Conservation (phyloP, 768 basidiomycete genomes). For the Baorangia bicolor region DNA sequence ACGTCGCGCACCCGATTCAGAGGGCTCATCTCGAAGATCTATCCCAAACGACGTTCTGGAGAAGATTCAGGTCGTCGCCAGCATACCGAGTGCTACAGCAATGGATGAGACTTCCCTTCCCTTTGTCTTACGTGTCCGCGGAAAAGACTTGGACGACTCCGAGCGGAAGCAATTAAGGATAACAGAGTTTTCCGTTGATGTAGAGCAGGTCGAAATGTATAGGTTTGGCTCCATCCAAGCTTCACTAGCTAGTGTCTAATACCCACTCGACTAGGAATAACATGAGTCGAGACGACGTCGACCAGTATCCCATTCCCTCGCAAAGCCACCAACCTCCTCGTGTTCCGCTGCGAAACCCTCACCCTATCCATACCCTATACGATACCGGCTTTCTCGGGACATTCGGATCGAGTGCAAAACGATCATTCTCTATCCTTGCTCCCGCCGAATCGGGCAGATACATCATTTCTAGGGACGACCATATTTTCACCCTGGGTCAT, state of each 20-base stretch:
- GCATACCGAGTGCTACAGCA: slow-evolving; percentile 55
- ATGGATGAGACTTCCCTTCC: slow-evolving; percentile 49
- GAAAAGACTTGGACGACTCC: slow-evolving; percentile 46
- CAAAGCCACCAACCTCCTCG: slow-evolving; percentile 61
- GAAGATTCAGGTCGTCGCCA: slow-evolving; percentile 63
- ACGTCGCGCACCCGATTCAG: slow-evolving; percentile 18
- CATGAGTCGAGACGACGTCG: slow-evolving; percentile 41
- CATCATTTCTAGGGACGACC: slow-evolving; percentile 47
- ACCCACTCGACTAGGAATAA: slow-evolving; percentile 35
- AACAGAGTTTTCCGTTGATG: slow-evolving; percentile 51
- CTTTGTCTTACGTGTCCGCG: slow-evolving; percentile 59
- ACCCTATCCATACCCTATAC: slow-evolving; percentile 48
- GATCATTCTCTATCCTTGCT: slow-evolving; percentile 50
- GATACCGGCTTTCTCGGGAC: slow-evolving; percentile 41
- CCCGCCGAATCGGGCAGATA: slow-evolving; percentile 46
- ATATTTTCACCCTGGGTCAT: slow-evolving; percentile 42
- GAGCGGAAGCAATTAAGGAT: slow-evolving; percentile 58
- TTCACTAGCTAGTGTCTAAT: slow-evolving; percentile 7
- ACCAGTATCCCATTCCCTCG: slow-evolving; percentile 57
- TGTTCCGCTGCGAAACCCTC: slow-evolving; percentile 52
- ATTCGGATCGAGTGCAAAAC: slow-evolving; percentile 28
- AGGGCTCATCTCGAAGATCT: slow-evolving; percentile 11
- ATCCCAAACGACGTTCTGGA: slow-evolving; percentile 57
- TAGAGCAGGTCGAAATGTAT: slow-evolving; percentile 65
- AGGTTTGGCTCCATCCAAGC: slow-evolving; percentile 44